Base-by-base conservation (phyloP, 202 grass and related monocot genomes). In the Zoysia matrella region DNA sequence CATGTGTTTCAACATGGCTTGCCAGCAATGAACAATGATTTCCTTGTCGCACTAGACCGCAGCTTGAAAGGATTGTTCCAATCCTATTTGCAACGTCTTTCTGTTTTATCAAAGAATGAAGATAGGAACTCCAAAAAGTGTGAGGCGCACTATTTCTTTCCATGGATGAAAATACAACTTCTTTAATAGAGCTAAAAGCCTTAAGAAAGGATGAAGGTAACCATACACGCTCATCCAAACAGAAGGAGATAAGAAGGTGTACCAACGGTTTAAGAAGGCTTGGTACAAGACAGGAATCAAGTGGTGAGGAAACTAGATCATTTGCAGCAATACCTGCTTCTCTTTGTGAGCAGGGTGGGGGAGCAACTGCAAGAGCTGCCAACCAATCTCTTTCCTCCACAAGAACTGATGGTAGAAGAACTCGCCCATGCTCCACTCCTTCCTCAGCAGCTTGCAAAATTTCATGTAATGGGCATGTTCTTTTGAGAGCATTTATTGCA, bases 321-420 rank as follows among this genome's bases (percentile, higher is more conserved):
- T 82, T 95, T 80, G 86, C 87, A 71, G 88, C 88, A 72, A 89
- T 86, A 63, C 95, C 95, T 72, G 95, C 90, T 87, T 93, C 92
- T 86, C 95, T 91, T 76, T 85, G 86, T 52, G 95, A 94, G 87
- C 95, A 98, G 66, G 95, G 95, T 80, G 92, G 90, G 41, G 95
- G 95, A 61, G 95, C 95, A 90, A 85, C 87, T 78, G 87, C 85
- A 77, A 95, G 90, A 85, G 95, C 95, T 71, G 81, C 75, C 61
- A 98, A 48, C 92, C 95, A 98, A 80, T 98, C 95, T 55, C 80
- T 93, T 84, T 98, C 95, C 68, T 93, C 90, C n/a, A 98, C 87
- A 3, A 47, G 65, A 88, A 98, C 80, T 69, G 83, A 80, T 54
- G 92, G 95, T 82, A 98, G 79, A 76, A 80, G 95, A 85, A 89